phyloP scores from a whole-genome alignment of 495 filamentous ascomycete genomes.

The Neurospora tetrasperma region DNA sequence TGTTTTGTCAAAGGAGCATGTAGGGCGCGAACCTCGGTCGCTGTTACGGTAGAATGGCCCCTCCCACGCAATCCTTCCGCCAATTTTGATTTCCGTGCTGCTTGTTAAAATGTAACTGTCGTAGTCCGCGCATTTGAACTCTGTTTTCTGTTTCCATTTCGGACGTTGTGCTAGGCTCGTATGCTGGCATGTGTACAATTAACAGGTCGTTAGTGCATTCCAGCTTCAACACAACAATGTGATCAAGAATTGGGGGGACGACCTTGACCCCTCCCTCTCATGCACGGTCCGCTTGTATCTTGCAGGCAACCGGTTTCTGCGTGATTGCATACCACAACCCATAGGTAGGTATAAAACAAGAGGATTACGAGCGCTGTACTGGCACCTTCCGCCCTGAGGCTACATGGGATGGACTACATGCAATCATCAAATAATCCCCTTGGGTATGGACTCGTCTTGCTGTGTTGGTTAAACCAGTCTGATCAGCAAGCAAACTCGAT shows the following conservation, averaged over 20 bases:
- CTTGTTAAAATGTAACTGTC: no score
- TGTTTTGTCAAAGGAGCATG: neutral
- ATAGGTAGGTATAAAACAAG: neutral
- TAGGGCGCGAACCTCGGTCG: neutral
- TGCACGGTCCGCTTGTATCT: neutral
- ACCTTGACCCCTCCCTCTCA: neutral
- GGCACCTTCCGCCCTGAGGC: neutral
- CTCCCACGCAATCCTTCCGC: no score
- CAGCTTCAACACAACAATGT: neutral
- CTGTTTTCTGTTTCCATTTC: no score
- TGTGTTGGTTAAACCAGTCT: neutral
- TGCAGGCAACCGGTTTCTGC: neutral
- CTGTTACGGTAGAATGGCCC: neutral
- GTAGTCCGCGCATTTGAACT: no score
- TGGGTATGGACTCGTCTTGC: neutral
- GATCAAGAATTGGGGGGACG: neutral
- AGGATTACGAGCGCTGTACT: neutral
- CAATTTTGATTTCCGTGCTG: no score
- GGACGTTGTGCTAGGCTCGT: no score
- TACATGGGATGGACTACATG: neutral
- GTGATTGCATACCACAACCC: neutral
- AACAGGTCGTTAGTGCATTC: neutral
- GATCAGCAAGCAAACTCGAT: neutral
- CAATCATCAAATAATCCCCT: neutral
- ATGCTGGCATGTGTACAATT: no score